Evolutionary conservation across 495 filamentous ascomycete genomes (phyloP).

Genomic region (Cercophora scortea): DNA sequence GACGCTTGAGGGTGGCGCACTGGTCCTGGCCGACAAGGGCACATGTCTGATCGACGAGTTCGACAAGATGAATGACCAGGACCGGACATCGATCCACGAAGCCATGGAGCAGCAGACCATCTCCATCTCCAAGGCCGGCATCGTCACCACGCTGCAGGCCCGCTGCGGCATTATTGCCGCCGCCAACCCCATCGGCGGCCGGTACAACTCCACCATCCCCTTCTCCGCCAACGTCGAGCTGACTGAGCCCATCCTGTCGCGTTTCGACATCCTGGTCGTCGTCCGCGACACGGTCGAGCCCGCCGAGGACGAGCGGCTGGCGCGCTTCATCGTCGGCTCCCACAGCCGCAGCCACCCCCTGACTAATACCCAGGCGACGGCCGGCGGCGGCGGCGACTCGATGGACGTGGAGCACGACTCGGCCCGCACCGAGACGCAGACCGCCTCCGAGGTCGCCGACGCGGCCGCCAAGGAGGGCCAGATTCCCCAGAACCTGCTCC

Average conservation of each 20-base stretch:
- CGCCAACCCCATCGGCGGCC: constrained; percentile 91
- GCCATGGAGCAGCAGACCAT: constrained; percentile 99
- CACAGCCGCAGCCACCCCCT: constrained; percentile 85
- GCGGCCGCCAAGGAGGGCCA: constrained; percentile 55
- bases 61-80: constrained; percentile 99
- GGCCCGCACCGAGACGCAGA: constrained; percentile 17
- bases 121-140: constrained; percentile 98
- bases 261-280: constrained; percentile 97
- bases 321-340: constrained; percentile 88
- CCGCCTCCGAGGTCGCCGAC: constrained; percentile 30
- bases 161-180: constrained; percentile 95
- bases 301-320: constrained; percentile 86
- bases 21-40: constrained; percentile 91
- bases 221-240: constrained; percentile 95
- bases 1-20: constrained; percentile 94
- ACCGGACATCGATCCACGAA: constrained; percentile 96
- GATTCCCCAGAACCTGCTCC: constrained; percentile 82
- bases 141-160: constrained; percentile 96
- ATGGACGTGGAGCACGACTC: constrained; percentile 55
- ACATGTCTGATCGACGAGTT: constrained; percentile 99
- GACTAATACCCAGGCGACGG: constrained; percentile 35
- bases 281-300: constrained; percentile 98
- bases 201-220: constrained; percentile 93
- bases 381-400: constrained; percentile 41
- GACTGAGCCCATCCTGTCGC: constrained; percentile 94